phyloP scores from a whole-genome alignment of 2,329 filamentous ascomycete species.

The Neofusicoccum cordaticola region DNA sequence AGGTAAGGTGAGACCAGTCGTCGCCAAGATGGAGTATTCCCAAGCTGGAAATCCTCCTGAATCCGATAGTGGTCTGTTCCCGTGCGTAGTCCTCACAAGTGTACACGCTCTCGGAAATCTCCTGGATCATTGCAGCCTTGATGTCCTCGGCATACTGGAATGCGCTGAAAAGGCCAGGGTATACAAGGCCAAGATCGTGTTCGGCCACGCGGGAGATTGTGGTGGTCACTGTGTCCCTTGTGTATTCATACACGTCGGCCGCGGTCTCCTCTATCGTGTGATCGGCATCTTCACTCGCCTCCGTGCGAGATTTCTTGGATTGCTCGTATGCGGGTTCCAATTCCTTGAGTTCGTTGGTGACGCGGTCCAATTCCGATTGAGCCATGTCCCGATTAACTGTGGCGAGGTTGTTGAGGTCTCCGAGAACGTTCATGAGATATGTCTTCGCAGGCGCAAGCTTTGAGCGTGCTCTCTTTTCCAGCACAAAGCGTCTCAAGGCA shows the following conservation, averaged over 20 bases:
- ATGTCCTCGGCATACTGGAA: constrained; percentile 93
- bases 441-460: constrained; percentile 95
- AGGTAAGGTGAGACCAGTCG: constrained; percentile 72
- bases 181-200: constrained; percentile 74
- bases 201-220: constrained; percentile 77
- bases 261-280: constrained; percentile 80
- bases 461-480: constrained; percentile 91
- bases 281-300: constrained; percentile 80
- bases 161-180: constrained; percentile 78
- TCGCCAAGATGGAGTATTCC: constrained; percentile 85
- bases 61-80: constrained; percentile 70
- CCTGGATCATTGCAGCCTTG: constrained; percentile 85
- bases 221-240: constrained; percentile 69
- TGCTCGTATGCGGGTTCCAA: constrained; percentile 84
- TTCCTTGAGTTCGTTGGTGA: constrained; percentile 74
- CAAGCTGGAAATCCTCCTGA: constrained; percentile 83
- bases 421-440: constrained; percentile 88
- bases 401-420: constrained; percentile 80
- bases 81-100: constrained; percentile 85
- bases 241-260: constrained; percentile 80
- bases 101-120: constrained; percentile 75
- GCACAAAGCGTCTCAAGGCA: constrained; percentile 84
- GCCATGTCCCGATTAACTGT: constrained; percentile 85
- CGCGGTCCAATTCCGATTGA: constrained; percentile 77
- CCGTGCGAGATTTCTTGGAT: constrained; percentile 73